Percentiles rank a stretch among this genome's conserved stretches.
phyloP scores from a whole-genome alignment of 2,329 filamentous ascomycete species.

The Aspergillus calidoustus region DNA sequence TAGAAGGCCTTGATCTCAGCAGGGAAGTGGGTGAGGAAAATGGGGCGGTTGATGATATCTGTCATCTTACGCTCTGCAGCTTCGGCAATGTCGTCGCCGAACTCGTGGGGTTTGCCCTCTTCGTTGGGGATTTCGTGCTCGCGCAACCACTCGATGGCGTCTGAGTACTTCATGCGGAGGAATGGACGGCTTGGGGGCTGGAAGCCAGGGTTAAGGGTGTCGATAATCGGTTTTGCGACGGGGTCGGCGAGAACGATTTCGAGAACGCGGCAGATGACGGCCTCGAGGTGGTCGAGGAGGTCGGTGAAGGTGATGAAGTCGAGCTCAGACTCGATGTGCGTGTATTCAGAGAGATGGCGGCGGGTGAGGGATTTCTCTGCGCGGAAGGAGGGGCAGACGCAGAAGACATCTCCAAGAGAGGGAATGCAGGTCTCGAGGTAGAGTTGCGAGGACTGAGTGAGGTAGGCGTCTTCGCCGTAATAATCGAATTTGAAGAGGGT shows the following conservation, averaged over 20 bases:
- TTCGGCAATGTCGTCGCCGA: slow-evolving; percentile 97
- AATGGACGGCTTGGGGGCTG: slow-evolving; percentile 81
- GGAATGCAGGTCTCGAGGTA: slow-evolving; percentile 96
- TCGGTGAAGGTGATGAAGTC: slow-evolving; percentile 95
- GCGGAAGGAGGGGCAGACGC: slow-evolving; percentile 97
- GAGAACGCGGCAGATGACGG: slow-evolving; percentile 84
- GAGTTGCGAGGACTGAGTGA: slow-evolving; percentile 95
- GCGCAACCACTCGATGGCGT: slow-evolving; percentile 92
- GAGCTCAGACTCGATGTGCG: slow-evolving; percentile 93
- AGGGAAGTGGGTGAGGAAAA: slow-evolving; percentile 97
- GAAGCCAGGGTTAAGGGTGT: slow-evolving; percentile 91
- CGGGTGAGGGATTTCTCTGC: slow-evolving; percentile 95
- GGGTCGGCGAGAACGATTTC: slow-evolving; percentile 76
- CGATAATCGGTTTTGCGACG: slow-evolving; percentile 71
- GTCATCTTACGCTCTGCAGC: slow-evolving; percentile 97
- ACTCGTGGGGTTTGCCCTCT: slow-evolving; percentile 84
- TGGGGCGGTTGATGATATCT: slow-evolving; percentile 91
- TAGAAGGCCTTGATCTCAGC: slow-evolving; percentile 98
- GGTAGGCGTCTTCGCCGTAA: slow-evolving; percentile 87
- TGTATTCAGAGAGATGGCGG: slow-evolving; percentile 94
- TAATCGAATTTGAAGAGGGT: slow-evolving; percentile 90
- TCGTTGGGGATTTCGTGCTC: slow-evolving; percentile 92
- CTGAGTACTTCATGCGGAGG: slow-evolving; percentile 90
- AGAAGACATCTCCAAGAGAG: slow-evolving; percentile 92
- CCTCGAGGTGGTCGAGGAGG: slow-evolving; percentile 83